Percentiles rank a stretch among this genome's conserved stretches.
Conservation (phyloP, 2,329 filamentous ascomycete genomes). For the Fusarium falciforme region DNA sequence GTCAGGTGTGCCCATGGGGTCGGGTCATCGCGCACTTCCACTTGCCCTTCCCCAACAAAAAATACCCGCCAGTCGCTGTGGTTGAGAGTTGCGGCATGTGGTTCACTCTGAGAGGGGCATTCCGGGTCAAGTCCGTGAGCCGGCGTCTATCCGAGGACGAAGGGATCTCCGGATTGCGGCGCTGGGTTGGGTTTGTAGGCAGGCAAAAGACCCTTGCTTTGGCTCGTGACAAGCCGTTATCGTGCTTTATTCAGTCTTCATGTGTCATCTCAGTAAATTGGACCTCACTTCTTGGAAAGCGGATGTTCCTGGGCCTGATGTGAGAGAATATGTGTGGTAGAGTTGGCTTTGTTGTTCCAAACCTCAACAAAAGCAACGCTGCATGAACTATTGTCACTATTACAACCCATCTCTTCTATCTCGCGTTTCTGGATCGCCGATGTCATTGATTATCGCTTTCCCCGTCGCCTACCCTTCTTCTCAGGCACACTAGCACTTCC, state of each 20-base stretch:
- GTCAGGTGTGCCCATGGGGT: background rate
- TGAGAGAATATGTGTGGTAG: background rate
- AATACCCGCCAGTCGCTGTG: conserved; percentile 5
- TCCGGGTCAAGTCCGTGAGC: background rate
- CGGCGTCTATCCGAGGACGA: conserved; percentile 22
- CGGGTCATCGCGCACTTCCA: background rate
- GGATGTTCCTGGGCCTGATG: background rate
- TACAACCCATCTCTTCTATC: background rate
- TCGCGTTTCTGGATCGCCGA: background rate
- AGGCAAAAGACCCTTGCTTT: conserved; percentile 12
- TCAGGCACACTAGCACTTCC: conserved; percentile 77
- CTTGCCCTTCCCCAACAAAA: conserved; percentile 31
- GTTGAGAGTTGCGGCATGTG: conserved; percentile 30
- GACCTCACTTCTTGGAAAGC: background rate
- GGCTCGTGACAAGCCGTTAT: background rate
- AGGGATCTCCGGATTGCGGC: conserved; percentile 24
- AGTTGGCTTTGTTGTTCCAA: background rate
- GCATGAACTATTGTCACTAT: background rate
- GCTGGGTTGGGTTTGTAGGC: conserved; percentile 27
- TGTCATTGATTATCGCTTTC: conserved; percentile 48
- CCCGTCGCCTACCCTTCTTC: conserved; percentile 66
- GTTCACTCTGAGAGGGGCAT: background rate
- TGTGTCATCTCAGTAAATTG: background rate
- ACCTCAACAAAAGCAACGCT: background rate
- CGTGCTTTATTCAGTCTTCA: background rate